Conservation (phyloP, 2,329 filamentous ascomycete genomes). For the Colletotrichum costaricense region DNA sequence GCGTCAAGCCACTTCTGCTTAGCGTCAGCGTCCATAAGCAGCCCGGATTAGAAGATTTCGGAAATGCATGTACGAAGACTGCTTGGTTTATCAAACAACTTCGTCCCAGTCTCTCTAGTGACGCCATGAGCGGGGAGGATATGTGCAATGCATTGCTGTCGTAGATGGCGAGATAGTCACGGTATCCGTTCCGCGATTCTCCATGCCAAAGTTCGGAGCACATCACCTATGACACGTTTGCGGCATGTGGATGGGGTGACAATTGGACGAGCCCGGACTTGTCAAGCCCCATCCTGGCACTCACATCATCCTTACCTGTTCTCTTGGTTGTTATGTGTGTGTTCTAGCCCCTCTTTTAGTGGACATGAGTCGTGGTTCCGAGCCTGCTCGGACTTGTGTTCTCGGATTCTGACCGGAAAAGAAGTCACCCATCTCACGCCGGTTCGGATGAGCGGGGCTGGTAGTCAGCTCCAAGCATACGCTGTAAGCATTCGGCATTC, state of each 20-base stretch:
- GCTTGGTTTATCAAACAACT: background rate
- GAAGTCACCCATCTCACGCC: background rate
- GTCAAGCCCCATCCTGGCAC: background rate
- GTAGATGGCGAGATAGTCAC: background rate
- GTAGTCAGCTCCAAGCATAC: background rate
- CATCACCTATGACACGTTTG: background rate
- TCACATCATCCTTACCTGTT: background rate
- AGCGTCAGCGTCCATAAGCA: background rate
- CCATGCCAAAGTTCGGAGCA: background rate
- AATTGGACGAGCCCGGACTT: background rate
- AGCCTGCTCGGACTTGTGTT: background rate
- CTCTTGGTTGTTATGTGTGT: background rate
- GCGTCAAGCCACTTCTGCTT: background rate
- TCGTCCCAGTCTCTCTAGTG: background rate
- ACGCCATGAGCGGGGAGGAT: background rate
- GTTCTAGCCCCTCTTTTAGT: background rate
- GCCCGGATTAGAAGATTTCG: background rate
- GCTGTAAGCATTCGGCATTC: background rate
- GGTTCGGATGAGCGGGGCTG: background rate
- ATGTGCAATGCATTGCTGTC: background rate
- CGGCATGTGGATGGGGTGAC: background rate
- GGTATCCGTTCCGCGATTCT: background rate
- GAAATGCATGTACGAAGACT: background rate
- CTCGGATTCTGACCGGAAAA: constrained; percentile 23
- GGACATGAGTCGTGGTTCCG: constrained; percentile 2